These are phyloP conservation scores for Nephelium lappaceum DNA, from an alignment of 345 rosid genomes.

Conservation along the genomic window DNA sequence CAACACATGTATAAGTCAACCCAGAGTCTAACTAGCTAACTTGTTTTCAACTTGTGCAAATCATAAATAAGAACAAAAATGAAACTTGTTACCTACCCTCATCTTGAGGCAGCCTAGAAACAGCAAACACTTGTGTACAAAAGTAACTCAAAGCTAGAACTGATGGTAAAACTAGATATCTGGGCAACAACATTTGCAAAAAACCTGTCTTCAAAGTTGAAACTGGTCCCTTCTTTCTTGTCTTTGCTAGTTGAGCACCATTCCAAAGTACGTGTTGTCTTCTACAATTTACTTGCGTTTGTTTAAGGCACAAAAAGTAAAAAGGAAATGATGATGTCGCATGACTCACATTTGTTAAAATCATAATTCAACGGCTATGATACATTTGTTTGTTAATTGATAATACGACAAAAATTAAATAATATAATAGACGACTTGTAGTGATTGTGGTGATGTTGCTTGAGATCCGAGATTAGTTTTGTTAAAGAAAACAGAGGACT, in stretches of 20 bases:
- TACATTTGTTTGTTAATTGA: too few relatives aligned
- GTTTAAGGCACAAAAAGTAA: too few relatives aligned
- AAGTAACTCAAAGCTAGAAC: slow-evolving; percentile 27
- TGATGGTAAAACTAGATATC: not conserved
- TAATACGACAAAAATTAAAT: too few relatives aligned
- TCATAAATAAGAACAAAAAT: not conserved
- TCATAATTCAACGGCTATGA: too few relatives aligned
- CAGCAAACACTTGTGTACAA: slow-evolving; percentile 21
- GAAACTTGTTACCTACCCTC: slow-evolving; percentile 33
- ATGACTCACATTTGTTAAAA: too few relatives aligned
- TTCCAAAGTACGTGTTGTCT: too few relatives aligned
- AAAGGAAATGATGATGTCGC: too few relatives aligned
- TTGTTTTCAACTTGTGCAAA: not conserved
- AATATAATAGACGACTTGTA: not conserved
- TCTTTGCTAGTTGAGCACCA: too few relatives aligned
- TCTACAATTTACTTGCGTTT: too few relatives aligned
- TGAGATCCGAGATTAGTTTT: not conserved
- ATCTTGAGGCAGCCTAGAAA: slow-evolving; percentile 37
- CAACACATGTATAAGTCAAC: too few relatives aligned
- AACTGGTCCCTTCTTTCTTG: too few relatives aligned
- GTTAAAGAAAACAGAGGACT: not conserved
- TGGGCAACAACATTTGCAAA: not conserved
- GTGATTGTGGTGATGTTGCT: not conserved
- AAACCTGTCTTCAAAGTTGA: not conserved
- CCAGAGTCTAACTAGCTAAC: not conserved